Evolutionary conservation across 2,329 filamentous ascomycete species (phyloP).

Genomic region (Huntiella savannae): DNA sequence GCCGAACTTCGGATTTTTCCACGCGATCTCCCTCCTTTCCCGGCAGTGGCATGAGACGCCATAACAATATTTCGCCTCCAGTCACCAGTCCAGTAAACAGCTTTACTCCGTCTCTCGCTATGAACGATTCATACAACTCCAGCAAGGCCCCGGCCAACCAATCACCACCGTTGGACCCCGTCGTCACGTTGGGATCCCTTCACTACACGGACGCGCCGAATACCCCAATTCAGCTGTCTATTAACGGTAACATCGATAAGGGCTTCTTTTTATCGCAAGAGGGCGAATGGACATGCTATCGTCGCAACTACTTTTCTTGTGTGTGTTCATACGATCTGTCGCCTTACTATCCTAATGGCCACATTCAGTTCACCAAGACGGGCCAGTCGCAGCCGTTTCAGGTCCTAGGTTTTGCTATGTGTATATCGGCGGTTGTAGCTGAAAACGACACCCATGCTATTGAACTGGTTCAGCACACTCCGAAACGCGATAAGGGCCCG

Average conservation of each 20-base stretch:
- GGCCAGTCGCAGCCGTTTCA: constrained; percentile 37
- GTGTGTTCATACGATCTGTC: constrained; percentile 57
- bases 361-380: constrained; percentile 31
- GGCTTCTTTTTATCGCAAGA: constrained; percentile 66
- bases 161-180: constrained; percentile 33
- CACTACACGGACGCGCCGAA: constrained; percentile 32
- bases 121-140: constrained; percentile 27
- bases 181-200: constrained; percentile 39
- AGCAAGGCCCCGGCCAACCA: constrained; percentile 20
- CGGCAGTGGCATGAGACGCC: constrained; percentile 25
- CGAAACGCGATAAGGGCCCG: constrained; percentile 77
- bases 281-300: constrained; percentile 78
- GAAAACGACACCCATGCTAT: constrained; percentile 57
- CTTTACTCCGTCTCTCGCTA: constrained; percentile 28
- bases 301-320: constrained; percentile 79
- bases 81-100: constrained; percentile 29
- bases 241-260: constrained; percentile 69
- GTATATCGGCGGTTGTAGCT: constrained; percentile 66
- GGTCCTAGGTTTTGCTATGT: constrained; percentile 62
- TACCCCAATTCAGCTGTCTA: constrained; percentile 45
- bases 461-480: constrained; percentile 76
- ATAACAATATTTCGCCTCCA: constrained; percentile 30
- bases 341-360: constrained; percentile 30
- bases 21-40: constrained; percentile 34
- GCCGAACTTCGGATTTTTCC: constrained; percentile 29